phyloP scores from a whole-genome alignment of 2,329 filamentous ascomycete genomes.

The Colletotrichum abscissum region DNA sequence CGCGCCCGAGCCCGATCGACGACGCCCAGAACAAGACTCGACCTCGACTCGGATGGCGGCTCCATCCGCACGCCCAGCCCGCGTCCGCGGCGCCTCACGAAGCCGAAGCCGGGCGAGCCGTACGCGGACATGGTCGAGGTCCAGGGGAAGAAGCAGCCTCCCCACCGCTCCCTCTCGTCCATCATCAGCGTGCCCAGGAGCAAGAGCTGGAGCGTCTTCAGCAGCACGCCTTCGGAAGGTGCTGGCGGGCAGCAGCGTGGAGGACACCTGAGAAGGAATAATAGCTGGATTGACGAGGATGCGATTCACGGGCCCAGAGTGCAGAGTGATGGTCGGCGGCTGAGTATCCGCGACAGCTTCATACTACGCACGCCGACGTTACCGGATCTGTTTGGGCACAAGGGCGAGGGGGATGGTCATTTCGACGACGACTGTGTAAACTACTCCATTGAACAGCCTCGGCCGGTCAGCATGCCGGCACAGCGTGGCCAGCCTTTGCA shows the following conservation, averaged over 20 bases:
- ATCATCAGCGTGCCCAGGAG: slow-evolving; percentile 35
- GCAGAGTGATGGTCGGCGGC: slow-evolving; percentile 44
- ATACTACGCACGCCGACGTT: slow-evolving; percentile 48
- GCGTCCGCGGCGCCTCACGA: slow-evolving; percentile 27
- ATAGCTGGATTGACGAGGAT: slow-evolving; percentile 63
- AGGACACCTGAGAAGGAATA: slow-evolving; percentile 14
- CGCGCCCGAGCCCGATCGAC: slow-evolving; percentile 2
- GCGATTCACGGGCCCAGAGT: slow-evolving; percentile 60
- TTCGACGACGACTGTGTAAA: slow-evolving; percentile 27
- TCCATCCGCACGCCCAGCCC: slow-evolving; percentile 25
- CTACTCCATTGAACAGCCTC: slow-evolving; percentile 22
- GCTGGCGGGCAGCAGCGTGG: slow-evolving; percentile 3
- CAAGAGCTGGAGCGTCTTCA: slow-evolving; percentile 43
- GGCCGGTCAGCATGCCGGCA: slow-evolving; percentile 24
- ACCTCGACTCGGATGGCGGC: slow-evolving; percentile 6
- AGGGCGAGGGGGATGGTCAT: slow-evolving; percentile 21
- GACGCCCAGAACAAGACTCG: neutral
- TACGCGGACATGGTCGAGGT: slow-evolving; percentile 29
- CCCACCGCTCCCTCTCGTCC: slow-evolving; percentile 15
- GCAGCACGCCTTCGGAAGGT: slow-evolving; percentile 7
- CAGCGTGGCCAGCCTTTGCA: slow-evolving; percentile 9
- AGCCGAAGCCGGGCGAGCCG: neutral
- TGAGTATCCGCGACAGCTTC: slow-evolving; percentile 45
- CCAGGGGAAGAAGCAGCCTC: slow-evolving; percentile 3
- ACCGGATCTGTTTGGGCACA: slow-evolving; percentile 43